Conservation (phyloP, 768 basidiomycete genomes). For the Scleroderma citrinum region DNA sequence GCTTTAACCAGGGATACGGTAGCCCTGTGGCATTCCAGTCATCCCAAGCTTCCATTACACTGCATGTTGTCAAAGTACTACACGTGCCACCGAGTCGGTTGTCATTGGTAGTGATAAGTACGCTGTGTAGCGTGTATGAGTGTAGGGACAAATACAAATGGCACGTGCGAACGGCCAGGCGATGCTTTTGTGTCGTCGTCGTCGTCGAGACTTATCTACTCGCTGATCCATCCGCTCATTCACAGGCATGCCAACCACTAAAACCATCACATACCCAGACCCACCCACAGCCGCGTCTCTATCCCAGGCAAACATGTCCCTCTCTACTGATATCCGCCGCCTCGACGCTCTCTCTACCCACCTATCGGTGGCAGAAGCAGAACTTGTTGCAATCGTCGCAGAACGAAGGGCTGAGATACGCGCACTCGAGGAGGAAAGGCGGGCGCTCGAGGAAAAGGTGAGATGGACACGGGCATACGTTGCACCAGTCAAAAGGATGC, state of each 20-base stretch:
- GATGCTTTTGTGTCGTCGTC: no score
- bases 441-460: slow-evolving; percentile 42
- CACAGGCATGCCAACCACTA: background rate
- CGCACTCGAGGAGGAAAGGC: slow-evolving; percentile 46
- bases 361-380: slow-evolving; percentile 49
- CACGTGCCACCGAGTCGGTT: no score
- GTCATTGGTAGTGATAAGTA: no score
- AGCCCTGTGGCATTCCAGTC: no score
- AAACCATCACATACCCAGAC: slow-evolving; percentile 35
- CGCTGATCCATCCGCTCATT: no score
- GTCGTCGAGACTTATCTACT: no score
- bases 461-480: slow-evolving; percentile 55
- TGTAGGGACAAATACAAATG: no score
- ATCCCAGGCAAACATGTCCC: slow-evolving; percentile 44
- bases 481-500: slow-evolving; percentile 66
- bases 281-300: slow-evolving; percentile 55
- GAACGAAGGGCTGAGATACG: slow-evolving; percentile 50
- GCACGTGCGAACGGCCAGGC: no score
- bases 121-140: no score
- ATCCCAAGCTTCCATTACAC: no score
- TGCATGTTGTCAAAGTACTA: no score
- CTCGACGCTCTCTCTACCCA: slow-evolving; percentile 34
- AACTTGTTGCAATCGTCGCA: slow-evolving; percentile 52
- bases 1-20: no score
- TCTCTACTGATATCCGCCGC: slow-evolving; percentile 27